Evolutionary conservation across 1,139 yeast genomes (phyloP), one percentile per base, ranked within the genome.

Genomic region (Taphrina deformans): DNA sequence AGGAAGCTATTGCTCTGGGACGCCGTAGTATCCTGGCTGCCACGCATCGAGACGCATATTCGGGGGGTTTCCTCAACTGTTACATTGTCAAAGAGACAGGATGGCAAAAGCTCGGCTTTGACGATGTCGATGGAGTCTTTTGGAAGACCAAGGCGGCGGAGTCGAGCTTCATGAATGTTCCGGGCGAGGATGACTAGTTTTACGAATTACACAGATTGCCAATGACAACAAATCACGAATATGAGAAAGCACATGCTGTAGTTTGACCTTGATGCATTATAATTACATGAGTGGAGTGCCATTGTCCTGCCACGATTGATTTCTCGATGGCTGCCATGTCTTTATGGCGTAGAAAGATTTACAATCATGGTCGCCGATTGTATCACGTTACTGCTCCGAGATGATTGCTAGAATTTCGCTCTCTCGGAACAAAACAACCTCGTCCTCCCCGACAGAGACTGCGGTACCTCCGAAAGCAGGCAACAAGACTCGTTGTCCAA

Each of bases 21-120:
- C 92, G 92, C 79, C 86, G 99, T 78, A 87, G 96, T 66, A 93
- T 93, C 73, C 82, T 93, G 71, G 99, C 99, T 50, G 99, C 99
- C 63, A 88, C 98, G 44, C 99, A 93, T 75, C 87, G 99, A 82
- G 99, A 93, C 77, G 99, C 99, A 12, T 95, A 82, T 79, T 91
- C 98, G 65, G 99, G 99, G 82, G 99, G 99, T 73, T 88, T 96
- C 1, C 85, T 92, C 70, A 93, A 93, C 76, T 80, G 67, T 31
- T 93, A 87, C 76, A 99, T 93, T 74, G 93, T 93, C 67, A 88
- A 95, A 51, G 97, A 90, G 78, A 77, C 83, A 63, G 99, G 99
- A 61, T 95, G 99, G 99, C 83, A 83, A 46, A 93, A 85, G 79
- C 97, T 93, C 74, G 99, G 99, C 69, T 92, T 93, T 77, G 87